Conservation (phyloP, 108 stramenopile genomes). For the Nitzschia palea region DNA sequence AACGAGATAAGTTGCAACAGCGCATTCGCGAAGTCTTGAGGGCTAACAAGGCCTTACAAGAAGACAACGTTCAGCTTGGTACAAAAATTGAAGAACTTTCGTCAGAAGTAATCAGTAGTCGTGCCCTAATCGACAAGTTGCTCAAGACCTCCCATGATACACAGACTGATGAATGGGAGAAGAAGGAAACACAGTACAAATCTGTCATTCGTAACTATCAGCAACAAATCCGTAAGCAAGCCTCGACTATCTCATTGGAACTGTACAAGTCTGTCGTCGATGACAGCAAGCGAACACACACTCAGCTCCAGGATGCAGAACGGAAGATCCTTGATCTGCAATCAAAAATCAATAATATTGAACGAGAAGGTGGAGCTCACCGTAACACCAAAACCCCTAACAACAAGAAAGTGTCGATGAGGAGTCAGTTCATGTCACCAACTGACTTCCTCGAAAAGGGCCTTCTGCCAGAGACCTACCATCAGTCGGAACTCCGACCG, state of each 20-base stretch:
- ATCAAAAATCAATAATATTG: slow-evolving; percentile 9
- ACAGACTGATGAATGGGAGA: slow-evolving; percentile 36
- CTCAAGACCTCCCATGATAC: slow-evolving; percentile 31
- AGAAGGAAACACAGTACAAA: slow-evolving; percentile 35
- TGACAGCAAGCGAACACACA: slow-evolving; percentile 14
- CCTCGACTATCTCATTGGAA: slow-evolving; percentile 24
- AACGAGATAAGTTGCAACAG: slow-evolving; percentile 15
- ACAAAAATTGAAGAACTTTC: slow-evolving; percentile 30
- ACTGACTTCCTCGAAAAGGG: slow-evolving; percentile 23
- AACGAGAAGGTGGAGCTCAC: not conserved
- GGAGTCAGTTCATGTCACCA: slow-evolving; percentile 3
- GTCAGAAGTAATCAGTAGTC: slow-evolving; percentile 30
- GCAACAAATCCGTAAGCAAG: slow-evolving; percentile 35
- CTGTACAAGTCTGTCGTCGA: slow-evolving; percentile 29
- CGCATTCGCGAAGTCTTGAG: slow-evolving; percentile 12
- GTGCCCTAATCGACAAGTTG: slow-evolving; percentile 35
- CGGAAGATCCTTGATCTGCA: slow-evolving; percentile 13
- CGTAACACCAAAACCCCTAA: not conserved
- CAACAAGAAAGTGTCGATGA: not conserved
- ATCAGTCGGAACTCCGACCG: not conserved
- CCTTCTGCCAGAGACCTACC: not conserved
- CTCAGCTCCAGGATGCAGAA: slow-evolving; percentile 12
- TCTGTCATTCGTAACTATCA: slow-evolving; percentile 29
- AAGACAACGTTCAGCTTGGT: slow-evolving; percentile 26
- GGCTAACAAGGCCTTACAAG: slow-evolving; percentile 15